A percentile compares a stretch with the other conserved stretches of the same genome.
These are phyloP conservation scores for Kernera saxatilis DNA, from an alignment of 345 rosid genomes.

Conservation along the genomic window DNA sequence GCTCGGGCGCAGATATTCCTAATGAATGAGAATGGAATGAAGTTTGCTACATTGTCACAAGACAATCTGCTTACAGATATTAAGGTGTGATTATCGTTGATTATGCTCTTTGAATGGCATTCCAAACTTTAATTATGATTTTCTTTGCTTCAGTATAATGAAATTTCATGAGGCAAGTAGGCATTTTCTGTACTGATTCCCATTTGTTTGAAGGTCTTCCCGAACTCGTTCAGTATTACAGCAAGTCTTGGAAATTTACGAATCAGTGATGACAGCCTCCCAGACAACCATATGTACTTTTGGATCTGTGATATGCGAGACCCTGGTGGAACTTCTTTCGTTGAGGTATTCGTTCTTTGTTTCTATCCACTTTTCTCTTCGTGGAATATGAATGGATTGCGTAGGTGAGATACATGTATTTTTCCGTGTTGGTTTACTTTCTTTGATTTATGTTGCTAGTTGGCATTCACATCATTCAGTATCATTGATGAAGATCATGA, in stretches of 20 bases:
- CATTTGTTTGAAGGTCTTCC: conserved; percentile 63
- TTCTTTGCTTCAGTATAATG: neutral
- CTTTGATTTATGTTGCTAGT: conserved; percentile 33
- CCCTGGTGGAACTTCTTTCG: conserved; percentile 95
- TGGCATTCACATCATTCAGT: conserved; percentile 81
- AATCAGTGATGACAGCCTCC: conserved; percentile 96
- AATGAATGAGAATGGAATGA: conserved; percentile 90
- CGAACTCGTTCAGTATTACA: conserved; percentile 85
- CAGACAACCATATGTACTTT: conserved; percentile 70
- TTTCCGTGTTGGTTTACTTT: neutral
- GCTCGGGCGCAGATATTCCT: conserved; percentile 80
- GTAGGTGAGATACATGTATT: neutral
- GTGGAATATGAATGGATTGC: neutral
- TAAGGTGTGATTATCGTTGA: conserved; percentile 51
- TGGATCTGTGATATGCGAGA: conserved; percentile 99
- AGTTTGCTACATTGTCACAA: conserved; percentile 81
- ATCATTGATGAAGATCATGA: conserved; percentile 75
- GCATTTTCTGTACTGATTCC: conserved; percentile 7
- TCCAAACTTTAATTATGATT: neutral
- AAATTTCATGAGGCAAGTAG: neutral
- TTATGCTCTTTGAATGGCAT: conserved; percentile 14
- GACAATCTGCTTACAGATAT: conserved; percentile 82
- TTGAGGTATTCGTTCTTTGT: conserved; percentile 52
- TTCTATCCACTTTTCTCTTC: neutral
- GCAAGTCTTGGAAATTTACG: conserved; percentile 91